Evolutionary conservation across 208 protist genomes (phyloP).

Genomic region (Crithidia expoeki): DNA sequence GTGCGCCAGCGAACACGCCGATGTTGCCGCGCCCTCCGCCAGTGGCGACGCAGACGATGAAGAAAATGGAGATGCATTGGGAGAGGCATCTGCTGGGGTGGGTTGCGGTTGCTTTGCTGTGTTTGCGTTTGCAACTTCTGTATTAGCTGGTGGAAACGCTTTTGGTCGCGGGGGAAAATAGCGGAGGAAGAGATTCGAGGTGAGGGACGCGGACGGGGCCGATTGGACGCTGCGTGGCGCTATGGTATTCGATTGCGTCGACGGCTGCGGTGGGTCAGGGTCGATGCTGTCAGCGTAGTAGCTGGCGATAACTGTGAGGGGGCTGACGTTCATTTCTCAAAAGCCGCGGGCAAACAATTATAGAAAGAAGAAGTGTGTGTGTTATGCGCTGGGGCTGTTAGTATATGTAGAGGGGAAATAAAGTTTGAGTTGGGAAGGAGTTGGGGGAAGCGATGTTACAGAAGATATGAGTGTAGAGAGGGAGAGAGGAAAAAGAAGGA

Average conservation of each 20-base stretch:
- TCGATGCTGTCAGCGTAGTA: slow-evolving; percentile 15
- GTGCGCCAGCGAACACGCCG: background rate
- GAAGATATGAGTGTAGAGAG: too few species aligned
- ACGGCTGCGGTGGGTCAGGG: slow-evolving; percentile 1
- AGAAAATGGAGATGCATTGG: too few species aligned
- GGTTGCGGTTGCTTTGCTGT: too few species aligned
- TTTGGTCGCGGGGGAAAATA: background rate
- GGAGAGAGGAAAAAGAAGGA: background rate
- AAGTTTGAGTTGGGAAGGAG: background rate
- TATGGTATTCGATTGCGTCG: background rate
- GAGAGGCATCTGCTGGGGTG: too few species aligned
- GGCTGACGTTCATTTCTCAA: background rate
- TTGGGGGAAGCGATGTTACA: too few species aligned
- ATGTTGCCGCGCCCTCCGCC: background rate
- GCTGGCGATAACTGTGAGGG: slow-evolving; percentile 6
- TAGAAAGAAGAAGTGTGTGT: too few species aligned
- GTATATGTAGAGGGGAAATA: too few species aligned
- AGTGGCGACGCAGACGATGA: background rate
- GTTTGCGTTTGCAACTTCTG: too few species aligned
- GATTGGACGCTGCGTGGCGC: background rate
- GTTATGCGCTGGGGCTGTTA: too few species aligned
- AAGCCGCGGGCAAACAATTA: too few species aligned
- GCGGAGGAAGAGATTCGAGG: slow-evolving; percentile 14
- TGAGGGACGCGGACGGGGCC: background rate
- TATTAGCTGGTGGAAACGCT: too few species aligned